A percentile compares a stretch with the other conserved stretches of the same genome.
Conservation (phyloP, 2,329 filamentous ascomycete species). For the Colletotrichum sublineola region DNA sequence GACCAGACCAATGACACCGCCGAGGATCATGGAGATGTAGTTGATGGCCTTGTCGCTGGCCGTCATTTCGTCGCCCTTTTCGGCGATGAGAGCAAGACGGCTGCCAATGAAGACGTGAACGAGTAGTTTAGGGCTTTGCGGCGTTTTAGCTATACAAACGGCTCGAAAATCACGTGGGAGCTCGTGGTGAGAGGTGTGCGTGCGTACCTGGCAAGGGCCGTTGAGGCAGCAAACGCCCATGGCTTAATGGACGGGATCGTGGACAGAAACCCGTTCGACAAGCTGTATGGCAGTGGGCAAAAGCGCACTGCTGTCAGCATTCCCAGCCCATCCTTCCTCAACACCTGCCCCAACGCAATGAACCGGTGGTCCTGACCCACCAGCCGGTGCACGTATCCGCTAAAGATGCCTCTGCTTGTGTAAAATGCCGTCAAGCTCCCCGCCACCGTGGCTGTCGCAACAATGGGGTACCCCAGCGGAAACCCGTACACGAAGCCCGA, state of each 20-base stretch:
- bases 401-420: slow-evolving; percentile 82
- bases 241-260: slow-evolving; percentile 92
- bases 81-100: slow-evolving; percentile 84
- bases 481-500: slow-evolving; percentile 70
- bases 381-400: slow-evolving; percentile 81
- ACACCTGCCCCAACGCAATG: slow-evolving; percentile 85
- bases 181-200: not conserved
- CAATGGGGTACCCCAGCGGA: slow-evolving; percentile 82
- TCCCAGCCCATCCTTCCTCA: slow-evolving; percentile 90
- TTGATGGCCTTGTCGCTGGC: slow-evolving; percentile 82
- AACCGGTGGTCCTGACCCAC: slow-evolving; percentile 89
- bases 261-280: slow-evolving; percentile 94
- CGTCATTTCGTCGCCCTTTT: slow-evolving; percentile 87
- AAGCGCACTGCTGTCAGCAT: slow-evolving; percentile 92
- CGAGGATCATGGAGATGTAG: slow-evolving; percentile 83
- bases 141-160: slow-evolving; percentile 26
- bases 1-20: slow-evolving; percentile 76
- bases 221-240: slow-evolving; percentile 82
- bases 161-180: not conserved
- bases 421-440: slow-evolving; percentile 86
- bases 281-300: slow-evolving; percentile 91
- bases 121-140: slow-evolving; percentile 83
- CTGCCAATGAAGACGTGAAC: slow-evolving; percentile 94
- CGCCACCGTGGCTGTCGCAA: slow-evolving; percentile 80
- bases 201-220: slow-evolving; percentile 75